These are phyloP conservation scores for Hibiscus trionum DNA, from an alignment of 345 rosid genomes.

Conservation along the genomic window DNA sequence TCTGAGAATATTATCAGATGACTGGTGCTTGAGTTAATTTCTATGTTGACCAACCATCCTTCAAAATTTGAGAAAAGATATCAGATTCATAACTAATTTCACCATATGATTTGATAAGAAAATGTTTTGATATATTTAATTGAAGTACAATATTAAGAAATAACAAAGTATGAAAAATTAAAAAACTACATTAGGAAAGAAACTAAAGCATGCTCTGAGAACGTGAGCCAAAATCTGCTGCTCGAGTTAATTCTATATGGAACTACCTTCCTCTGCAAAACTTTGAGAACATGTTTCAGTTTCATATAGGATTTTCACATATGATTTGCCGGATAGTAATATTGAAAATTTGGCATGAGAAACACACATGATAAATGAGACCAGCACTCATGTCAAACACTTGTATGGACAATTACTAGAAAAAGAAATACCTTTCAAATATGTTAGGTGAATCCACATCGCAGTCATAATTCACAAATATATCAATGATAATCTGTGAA, in stretches of 20 bases:
- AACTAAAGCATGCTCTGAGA: conserved; percentile 2
- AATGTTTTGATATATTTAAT: conserved; percentile 53
- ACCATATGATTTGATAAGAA: conserved; percentile 35
- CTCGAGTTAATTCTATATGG: background rate
- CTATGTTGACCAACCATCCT: background rate
- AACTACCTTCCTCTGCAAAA: background rate
- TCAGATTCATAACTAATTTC: background rate
- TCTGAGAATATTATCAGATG: background rate
- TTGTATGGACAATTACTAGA: background rate
- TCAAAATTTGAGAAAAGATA: background rate
- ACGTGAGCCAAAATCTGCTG: background rate
- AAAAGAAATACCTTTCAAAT: conserved; percentile 71
- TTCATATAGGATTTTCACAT: background rate
- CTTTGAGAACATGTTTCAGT: background rate
- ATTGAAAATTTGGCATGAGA: no score
- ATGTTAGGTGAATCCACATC: conserved; percentile 92
- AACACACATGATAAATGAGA: background rate
- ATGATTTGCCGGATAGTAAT: background rate
- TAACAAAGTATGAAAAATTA: background rate
- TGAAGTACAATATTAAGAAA: conserved; percentile 1
- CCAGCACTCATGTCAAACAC: background rate
- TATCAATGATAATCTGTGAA: conserved; percentile 70
- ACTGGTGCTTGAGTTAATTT: background rate
- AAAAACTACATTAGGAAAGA: background rate
- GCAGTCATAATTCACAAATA: conserved; percentile 93